phyloP scores from a whole-genome alignment of 768 basidiomycete genomes.

The Dioszegia hungarica region DNA sequence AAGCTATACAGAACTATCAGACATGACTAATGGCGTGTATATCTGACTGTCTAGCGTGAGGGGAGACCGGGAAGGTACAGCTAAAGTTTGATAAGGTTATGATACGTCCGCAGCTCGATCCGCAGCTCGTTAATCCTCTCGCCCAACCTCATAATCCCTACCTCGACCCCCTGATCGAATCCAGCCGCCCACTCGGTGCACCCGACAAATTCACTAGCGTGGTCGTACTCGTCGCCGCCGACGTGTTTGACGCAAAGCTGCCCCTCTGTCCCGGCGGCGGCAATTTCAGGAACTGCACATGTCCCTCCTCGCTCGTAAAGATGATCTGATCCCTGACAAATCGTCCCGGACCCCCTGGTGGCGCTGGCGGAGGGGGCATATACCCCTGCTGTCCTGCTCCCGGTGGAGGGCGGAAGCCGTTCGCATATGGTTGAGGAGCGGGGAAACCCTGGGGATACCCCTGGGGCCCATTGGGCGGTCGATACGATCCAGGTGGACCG shows the following conservation, averaged over 20 bases:
- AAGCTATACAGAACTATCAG: too few species aligned
- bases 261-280: constrained; percentile 16
- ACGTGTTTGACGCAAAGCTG: background rate
- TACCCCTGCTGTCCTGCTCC: constrained; percentile 17
- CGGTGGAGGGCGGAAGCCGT: constrained; percentile 12
- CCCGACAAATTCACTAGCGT: background rate
- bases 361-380: constrained; percentile 32
- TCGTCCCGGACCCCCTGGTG: constrained; percentile 14
- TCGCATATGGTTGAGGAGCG: constrained; percentile 2
- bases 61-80: too few species aligned
- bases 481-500: background rate
- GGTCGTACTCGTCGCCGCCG: background rate
- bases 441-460: background rate
- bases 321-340: constrained; percentile 63
- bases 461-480: background rate
- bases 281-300: constrained; percentile 47
- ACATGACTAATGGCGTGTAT: background rate
- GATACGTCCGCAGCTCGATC: background rate
- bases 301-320: constrained; percentile 74
- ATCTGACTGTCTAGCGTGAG: too few species aligned
- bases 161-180: constrained; percentile 1
- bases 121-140: background rate
- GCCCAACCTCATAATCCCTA: background rate
- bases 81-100: too few species aligned
- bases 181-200: background rate